Evolutionary conservation across 441 rosid genomes (phyloP), one percentile per base, ranked within the genome.

Genomic region (Adansonia rubrostipa): DNA sequence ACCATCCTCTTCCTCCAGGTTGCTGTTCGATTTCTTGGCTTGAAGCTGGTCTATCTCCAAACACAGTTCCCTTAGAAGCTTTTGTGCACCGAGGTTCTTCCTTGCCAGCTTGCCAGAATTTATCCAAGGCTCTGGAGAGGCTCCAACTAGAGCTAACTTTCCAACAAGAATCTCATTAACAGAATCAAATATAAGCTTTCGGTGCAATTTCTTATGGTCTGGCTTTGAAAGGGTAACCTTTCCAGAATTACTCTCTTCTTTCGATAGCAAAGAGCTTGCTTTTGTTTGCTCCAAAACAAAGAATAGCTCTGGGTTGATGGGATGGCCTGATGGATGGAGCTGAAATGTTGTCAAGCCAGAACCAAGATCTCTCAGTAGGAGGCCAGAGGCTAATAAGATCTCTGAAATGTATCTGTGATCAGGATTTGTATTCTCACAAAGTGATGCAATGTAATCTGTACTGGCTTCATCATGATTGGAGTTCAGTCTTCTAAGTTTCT

Each of bases 361-460:
- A 75, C 87, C 83, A 2, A 96, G 88, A 80, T 94, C 99, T 81
- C 94, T 89, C 54, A 96, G 96, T 65, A 94, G 87, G 65, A 96
- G 89, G 80, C 99, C 99, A 0, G 99, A 96, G 76, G 98, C 94
- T 84, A 96, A 83, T 42, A 96, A 78, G 80, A 96, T 96, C 89
- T 96, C 98, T 0, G 98, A 96, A 66, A 96, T 91, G 89, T 96
- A 96, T 86, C 94, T 86, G 79, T 92, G 93, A 81, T 92, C 97
- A 44, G 97, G 93, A 80, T 87, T 90, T 7, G 81, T 81, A 84
- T 86, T 96, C 86, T 96, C 93, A 40, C 98, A 93, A 53, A 96
- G 88, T 28, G 92, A 91, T 53, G 97, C 99, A 71, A 96, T 89
- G 91, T 94, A 96, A 84, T 96, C 99, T 69, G 91, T 92, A 65